phyloP scores from a whole-genome alignment of 345 rosid species.

The Trapa incisa region DNA sequence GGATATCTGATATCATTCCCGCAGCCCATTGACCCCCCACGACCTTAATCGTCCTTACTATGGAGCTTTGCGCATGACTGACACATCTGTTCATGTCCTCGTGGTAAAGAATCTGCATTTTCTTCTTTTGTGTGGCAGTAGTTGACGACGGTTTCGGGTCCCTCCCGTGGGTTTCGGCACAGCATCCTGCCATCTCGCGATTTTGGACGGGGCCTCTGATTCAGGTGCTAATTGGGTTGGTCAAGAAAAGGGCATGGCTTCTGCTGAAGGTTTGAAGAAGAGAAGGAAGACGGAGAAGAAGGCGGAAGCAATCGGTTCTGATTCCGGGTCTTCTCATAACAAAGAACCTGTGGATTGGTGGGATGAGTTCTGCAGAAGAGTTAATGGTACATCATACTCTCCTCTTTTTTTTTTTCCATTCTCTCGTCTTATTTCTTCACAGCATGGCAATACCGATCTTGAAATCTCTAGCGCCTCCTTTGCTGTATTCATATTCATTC shows the following conservation, averaged over 20 bases:
- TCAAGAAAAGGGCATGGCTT: constrained; percentile 6
- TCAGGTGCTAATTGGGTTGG: not conserved
- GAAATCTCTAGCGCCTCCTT: not conserved
- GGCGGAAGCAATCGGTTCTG: constrained; percentile 26
- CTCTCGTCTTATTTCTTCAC: not conserved
- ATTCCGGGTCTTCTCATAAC: constrained; percentile 29
- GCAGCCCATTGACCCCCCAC: constrained; percentile 2
- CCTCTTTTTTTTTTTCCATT: constrained; percentile 3
- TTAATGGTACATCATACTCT: constrained; percentile 24
- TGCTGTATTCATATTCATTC: not conserved
- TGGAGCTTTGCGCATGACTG: not conserved
- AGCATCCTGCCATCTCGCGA: not conserved
- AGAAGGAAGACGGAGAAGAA: constrained; percentile 26
- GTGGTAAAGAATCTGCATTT: not conserved
- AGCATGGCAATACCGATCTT: not conserved
- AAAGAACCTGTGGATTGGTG: constrained; percentile 37
- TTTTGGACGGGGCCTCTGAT: not conserved
- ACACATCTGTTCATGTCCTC: not conserved
- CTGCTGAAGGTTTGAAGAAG: constrained; percentile 29
- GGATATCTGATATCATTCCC: not conserved
- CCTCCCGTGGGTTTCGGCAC: not conserved
- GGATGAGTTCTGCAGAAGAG: constrained; percentile 31
- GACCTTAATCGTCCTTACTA: not conserved
- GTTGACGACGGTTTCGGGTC: not conserved
- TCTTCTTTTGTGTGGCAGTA: not conserved